These are phyloP conservation scores for Forsythia suspensa DNA, from an alignment of 257 asterid species.

Conservation along the genomic window DNA sequence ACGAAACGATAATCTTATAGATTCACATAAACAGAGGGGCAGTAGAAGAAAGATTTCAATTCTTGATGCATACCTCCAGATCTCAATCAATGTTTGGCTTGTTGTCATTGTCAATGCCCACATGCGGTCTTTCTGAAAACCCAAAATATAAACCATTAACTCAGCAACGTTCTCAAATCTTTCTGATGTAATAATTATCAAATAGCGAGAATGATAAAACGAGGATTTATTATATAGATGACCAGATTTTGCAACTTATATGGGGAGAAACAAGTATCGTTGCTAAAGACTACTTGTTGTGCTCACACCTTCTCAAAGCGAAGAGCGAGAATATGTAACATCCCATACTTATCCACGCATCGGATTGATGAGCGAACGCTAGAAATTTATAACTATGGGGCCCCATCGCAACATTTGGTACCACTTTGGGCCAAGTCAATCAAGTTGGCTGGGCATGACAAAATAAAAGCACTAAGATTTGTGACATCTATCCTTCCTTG, in stretches of 20 bases:
- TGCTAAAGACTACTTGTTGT: neutral
- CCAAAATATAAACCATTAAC: constrained; percentile 5
- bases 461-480: neutral
- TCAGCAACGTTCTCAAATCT: neutral
- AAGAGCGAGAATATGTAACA: no score
- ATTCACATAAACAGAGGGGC: neutral
- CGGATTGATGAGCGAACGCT: neutral
- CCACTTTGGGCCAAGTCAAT: neutral
- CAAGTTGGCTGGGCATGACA: neutral
- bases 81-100: constrained; percentile 59
- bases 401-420: neutral
- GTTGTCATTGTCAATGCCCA: constrained; percentile 71
- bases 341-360: neutral
- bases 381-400: neutral
- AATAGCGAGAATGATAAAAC: neutral
- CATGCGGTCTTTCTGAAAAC: constrained; percentile 62
- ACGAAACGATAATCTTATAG: neutral
- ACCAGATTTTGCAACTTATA: neutral
- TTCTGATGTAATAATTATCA: neutral
- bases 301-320: neutral
- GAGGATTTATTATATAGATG: neutral
- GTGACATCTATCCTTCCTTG: no score
- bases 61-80: constrained; percentile 57
- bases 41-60: neutral
- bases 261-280: neutral